A percentile compares a stretch with the other conserved stretches of the same genome.
These are phyloP conservation scores for Saturnispora diversa DNA, from an alignment of 805 yeast genomes.

Conservation along the genomic window DNA sequence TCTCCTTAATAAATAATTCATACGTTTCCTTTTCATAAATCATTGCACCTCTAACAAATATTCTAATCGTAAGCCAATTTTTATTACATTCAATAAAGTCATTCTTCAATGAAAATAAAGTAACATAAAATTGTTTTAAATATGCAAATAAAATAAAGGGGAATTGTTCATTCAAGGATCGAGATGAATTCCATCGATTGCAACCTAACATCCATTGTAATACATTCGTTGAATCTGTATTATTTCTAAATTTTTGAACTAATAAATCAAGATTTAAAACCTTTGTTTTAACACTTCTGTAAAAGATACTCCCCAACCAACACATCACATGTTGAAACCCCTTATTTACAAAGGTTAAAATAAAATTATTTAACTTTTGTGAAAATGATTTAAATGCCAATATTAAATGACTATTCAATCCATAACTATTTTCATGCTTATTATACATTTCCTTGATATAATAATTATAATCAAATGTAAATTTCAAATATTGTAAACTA, in stretches of 20 bases:
- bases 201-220: slow-evolving; percentile 26
- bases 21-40: slow-evolving; percentile 17
- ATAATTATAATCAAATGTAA: slow-evolving; percentile 26
- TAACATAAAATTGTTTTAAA: slow-evolving; percentile 23
- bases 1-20: slow-evolving; percentile 12
- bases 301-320: slow-evolving; percentile 10
- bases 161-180: slow-evolving; percentile 20
- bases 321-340: slow-evolving; percentile 6
- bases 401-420: slow-evolving; percentile 8
- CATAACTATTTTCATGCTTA: slow-evolving; percentile 20
- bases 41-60: slow-evolving; percentile 27
- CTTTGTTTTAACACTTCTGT: slow-evolving; percentile 5
- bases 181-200: slow-evolving; percentile 4
- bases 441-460: slow-evolving; percentile 24
- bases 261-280: slow-evolving; percentile 15
- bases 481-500: slow-evolving; percentile 30
- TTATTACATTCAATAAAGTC: slow-evolving; percentile 23
- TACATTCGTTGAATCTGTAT: slow-evolving; percentile 25
- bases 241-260: slow-evolving; percentile 22
- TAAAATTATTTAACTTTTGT: slow-evolving; percentile 19
- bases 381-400: slow-evolving; percentile 24
- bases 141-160: slow-evolving; percentile 25
- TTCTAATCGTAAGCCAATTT: slow-evolving; percentile 19
- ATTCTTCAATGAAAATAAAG: slow-evolving; percentile 17
- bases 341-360: slow-evolving; percentile 16